Evolutionary conservation across 192 early-diverging fungal species (phyloP).

Genomic region (Dispira simplex): DNA sequence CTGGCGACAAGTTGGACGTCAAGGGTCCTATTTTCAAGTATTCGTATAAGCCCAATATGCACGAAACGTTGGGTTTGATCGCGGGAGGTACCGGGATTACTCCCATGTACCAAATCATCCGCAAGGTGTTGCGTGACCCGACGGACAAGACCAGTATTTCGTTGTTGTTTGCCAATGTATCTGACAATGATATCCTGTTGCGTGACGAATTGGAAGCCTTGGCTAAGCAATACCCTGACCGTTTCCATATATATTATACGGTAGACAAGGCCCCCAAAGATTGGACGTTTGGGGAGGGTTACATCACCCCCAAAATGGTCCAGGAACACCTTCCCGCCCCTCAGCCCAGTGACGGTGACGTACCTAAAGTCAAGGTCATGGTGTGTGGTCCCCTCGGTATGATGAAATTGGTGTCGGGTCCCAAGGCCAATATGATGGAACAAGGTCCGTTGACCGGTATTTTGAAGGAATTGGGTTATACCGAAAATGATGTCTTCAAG

Average conservation of each 20-base stretch:
- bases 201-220: slow-evolving; percentile 44
- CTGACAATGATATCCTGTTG: slow-evolving; percentile 63
- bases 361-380: slow-evolving; percentile 28
- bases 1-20: slow-evolving; percentile 60
- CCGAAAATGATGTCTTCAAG: slow-evolving; percentile 62
- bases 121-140: slow-evolving; percentile 42
- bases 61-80: slow-evolving; percentile 58
- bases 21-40: slow-evolving; percentile 72
- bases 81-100: slow-evolving; percentile 82
- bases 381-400: slow-evolving; percentile 58
- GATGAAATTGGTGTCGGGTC: slow-evolving; percentile 54
- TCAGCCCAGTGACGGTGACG: slow-evolving; percentile 21
- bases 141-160: slow-evolving; percentile 52
- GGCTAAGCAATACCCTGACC: slow-evolving; percentile 36
- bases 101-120: slow-evolving; percentile 65
- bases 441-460: slow-evolving; percentile 76
- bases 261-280: slow-evolving; percentile 37
- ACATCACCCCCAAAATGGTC: slow-evolving; percentile 52
- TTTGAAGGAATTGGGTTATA: slow-evolving; percentile 66
- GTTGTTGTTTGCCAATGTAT: slow-evolving; percentile 63
- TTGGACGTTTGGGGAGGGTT: slow-evolving; percentile 65
- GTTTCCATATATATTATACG: slow-evolving; percentile 50
- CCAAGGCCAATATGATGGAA: slow-evolving; percentile 62
- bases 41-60: slow-evolving; percentile 44
- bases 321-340: slow-evolving; percentile 50